Evolutionary conservation across 139 green algal genomes (phyloP).

Genomic region (Chlorella sp.): DNA sequence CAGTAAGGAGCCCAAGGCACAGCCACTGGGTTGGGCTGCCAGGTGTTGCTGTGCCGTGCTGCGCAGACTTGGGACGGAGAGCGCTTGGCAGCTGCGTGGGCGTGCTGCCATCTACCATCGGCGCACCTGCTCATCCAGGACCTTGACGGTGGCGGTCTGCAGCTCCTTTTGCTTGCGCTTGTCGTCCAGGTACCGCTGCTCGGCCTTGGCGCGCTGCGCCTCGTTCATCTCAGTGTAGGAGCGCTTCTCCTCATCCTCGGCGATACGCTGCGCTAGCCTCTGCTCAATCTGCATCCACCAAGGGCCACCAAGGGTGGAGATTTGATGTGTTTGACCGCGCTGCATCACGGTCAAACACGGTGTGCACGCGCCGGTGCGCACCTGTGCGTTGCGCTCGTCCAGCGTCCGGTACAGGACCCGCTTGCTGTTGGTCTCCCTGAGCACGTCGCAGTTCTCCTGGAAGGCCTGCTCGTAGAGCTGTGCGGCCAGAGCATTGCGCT

Average conservation of each 20-base stretch:
- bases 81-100: too few species aligned
- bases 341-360: too few species aligned
- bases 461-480: slow-evolving; percentile 43
- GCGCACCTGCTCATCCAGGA: slow-evolving; percentile 46
- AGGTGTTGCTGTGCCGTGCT: too few species aligned
- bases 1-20: too few species aligned
- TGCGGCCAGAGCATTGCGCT: slow-evolving; percentile 31
- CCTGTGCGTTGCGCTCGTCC: slow-evolving; percentile 45
- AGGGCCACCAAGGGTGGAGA: too few species aligned
- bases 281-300: slow-evolving; percentile 64
- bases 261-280: slow-evolving; percentile 28
- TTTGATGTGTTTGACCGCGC: too few species aligned
- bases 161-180: slow-evolving; percentile 21
- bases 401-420: slow-evolving; percentile 43
- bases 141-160: slow-evolving; percentile 21
- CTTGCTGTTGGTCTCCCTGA: slow-evolving; percentile 37
- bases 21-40: too few species aligned
- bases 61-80: too few species aligned
- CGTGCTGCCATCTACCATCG: too few species aligned
- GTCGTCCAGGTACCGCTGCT: slow-evolving; percentile 41
- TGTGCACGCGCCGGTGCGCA: too few species aligned
- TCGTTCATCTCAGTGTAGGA: slow-evolving; percentile 51
- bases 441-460: slow-evolving; percentile 52
- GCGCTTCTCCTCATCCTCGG: slow-evolving; percentile 45
- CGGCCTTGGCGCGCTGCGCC: slow-evolving; percentile 37